Evolutionary conservation across 78 protist species (phyloP), one percentile per base, ranked within the genome.

Genomic region (Planoprotostelium fungivorum): DNA sequence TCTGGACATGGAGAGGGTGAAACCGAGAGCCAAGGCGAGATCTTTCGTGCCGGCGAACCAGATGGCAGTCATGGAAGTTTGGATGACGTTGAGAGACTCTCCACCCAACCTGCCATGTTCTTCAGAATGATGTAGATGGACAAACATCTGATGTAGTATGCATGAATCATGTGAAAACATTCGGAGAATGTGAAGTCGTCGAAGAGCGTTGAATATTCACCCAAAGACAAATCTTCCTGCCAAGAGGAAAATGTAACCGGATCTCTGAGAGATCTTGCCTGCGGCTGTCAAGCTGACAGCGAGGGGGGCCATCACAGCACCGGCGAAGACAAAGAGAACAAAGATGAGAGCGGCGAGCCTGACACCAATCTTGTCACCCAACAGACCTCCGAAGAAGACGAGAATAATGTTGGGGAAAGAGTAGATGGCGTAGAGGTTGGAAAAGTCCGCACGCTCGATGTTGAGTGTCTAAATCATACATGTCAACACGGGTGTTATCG

Each of bases 361-460:
- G 16, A 85, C 36, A 85, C 87, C 87, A 16, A 85, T 37, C 63
- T 85, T 37, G 37, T 85, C 87, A 36, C 87, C 87, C 29, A 85
- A 16, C 35, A 85, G 36, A 36, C 87, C 87, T 37, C 87, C 87
- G 16, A 85, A 85, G 37, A 85, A 85, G 87, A 85, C 87, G 63
- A 85, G 37, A 25, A 85, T 36, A 16, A 36, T 85, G 87, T 85
- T 85, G 37, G 87, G 87, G 5, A 85, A 16, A 35, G 5, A 25
- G 87, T 85, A 85, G 16, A 85, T 36, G 37, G 87, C 36, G 16
- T 85, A 85, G 36, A 85, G 37, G 36, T 37, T 85, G 16, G 37
- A 85, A 16, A 85, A 85, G 36, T 16, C 63, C 16, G 34, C 87
- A 85, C 37, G 63, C 5, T 85, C 37, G 87, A 85, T 85, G 5